A percentile compares a stretch with the other conserved stretches of the same genome.
phyloP scores from a whole-genome alignment of 2,329 filamentous ascomycete species.

The Tolypocladium nubicola region DNA sequence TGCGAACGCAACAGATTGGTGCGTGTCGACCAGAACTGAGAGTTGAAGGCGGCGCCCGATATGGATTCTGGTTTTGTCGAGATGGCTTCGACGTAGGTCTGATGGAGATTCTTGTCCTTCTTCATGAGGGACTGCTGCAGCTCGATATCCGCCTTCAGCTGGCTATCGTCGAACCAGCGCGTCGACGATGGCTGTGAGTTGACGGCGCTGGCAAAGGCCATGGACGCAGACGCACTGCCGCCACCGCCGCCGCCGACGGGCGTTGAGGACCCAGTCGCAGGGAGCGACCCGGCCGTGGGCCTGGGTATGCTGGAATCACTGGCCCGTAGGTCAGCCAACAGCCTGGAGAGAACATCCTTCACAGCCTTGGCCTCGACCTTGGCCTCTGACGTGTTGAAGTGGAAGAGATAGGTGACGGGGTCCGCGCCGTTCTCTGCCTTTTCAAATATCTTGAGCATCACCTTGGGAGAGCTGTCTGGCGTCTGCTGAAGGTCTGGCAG shows the following conservation, averaged over 20 bases:
- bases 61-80: conserved; percentile 77
- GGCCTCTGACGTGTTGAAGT: conserved; percentile 74
- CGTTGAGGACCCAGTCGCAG: conserved; percentile 14
- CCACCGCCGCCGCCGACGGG: conserved; percentile 14
- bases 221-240: conserved; percentile 51
- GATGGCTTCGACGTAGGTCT: conserved; percentile 80
- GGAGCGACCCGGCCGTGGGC: conserved; percentile 22
- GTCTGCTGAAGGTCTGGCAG: conserved; percentile 82
- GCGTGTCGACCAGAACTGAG: conserved; percentile 90
- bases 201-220: conserved; percentile 68
- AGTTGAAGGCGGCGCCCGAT: conserved; percentile 69
- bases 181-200: conserved; percentile 42
- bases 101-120: conserved; percentile 62
- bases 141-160: conserved; percentile 66
- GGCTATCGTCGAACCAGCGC: conserved; percentile 70
- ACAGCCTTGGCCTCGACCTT: conserved; percentile 76
- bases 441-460: conserved; percentile 87
- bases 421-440: conserved; percentile 49
- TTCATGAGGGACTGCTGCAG: conserved; percentile 84
- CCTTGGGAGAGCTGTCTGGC: conserved; percentile 75
- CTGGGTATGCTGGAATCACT: conserved; percentile 40
- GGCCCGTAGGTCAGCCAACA: conserved; percentile 61
- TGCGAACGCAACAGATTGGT: conserved; percentile 79
- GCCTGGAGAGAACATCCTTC: conserved; percentile 68
- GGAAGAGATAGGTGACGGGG: conserved; percentile 69